Conservation (phyloP, 768 basidiomycete species). For the Auricularia auricula-judae region DNA sequence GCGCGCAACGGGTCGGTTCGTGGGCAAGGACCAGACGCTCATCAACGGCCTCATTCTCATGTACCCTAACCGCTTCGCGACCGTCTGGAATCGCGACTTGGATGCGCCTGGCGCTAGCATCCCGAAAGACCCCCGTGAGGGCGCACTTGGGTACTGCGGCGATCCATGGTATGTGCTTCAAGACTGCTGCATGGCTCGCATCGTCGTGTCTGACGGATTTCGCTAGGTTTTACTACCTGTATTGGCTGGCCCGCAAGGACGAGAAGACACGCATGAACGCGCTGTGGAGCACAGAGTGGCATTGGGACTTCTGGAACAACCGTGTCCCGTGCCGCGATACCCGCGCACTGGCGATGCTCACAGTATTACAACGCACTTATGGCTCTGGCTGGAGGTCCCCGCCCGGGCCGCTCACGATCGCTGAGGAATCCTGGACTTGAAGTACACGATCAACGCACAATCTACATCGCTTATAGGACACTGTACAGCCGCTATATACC, state of each 20-base stretch:
- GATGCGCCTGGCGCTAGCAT: conserved; percentile 1
- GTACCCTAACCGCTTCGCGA: conserved; percentile 33
- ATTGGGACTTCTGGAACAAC: neutral
- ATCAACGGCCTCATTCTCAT: conserved; percentile 37
- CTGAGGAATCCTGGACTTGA: neutral
- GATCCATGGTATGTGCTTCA: conserved; percentile 23
- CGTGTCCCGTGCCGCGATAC: neutral
- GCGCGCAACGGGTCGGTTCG: conserved; percentile 32
- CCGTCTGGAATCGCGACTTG: conserved; percentile 26
- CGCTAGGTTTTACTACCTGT: conserved; percentile 31
- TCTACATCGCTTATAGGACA: no score
- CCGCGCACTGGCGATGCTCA: neutral
- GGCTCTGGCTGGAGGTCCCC: neutral
- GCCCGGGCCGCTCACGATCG: neutral
- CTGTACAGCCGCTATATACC: no score
- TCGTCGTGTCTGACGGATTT: no score
- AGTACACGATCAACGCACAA: no score
- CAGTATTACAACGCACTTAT: neutral
- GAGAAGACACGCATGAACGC: conserved; percentile 14
- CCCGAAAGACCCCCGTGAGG: conserved; percentile 9
- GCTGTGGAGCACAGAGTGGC: conserved; percentile 7
- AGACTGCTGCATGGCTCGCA: no score
- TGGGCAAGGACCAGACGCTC: conserved; percentile 47
- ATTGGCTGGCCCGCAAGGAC: conserved; percentile 27
- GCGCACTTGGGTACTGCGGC: conserved; percentile 30